Percentiles rank a stretch among this genome's conserved stretches.
phyloP scores from a whole-genome alignment of 2,329 filamentous ascomycete genomes.

The Fusarium newnesense region DNA sequence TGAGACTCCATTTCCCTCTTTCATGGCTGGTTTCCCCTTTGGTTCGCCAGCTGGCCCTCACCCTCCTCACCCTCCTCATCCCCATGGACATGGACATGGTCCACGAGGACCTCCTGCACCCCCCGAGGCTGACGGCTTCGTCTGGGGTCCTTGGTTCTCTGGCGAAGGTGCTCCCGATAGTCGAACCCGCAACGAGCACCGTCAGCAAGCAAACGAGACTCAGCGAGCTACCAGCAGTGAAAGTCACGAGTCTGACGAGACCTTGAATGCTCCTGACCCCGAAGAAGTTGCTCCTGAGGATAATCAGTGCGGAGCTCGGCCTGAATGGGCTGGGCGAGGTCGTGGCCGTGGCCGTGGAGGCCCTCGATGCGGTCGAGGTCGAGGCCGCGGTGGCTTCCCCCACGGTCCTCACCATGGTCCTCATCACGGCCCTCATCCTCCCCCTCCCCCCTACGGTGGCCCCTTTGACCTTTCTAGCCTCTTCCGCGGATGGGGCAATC shows the following conservation, averaged over 20 bases:
- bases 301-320: slow-evolving; percentile 37
- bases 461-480: slow-evolving; percentile 54
- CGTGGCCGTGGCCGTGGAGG: slow-evolving; percentile 38
- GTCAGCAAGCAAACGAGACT: slow-evolving; percentile 28
- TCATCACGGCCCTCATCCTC: slow-evolving; percentile 35
- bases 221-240: slow-evolving; percentile 42
- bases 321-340: slow-evolving; percentile 37
- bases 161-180: slow-evolving; percentile 41
- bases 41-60: slow-evolving; percentile 26
- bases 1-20: slow-evolving; percentile 37
- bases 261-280: slow-evolving; percentile 47
- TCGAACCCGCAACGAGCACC: slow-evolving; percentile 28
- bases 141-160: slow-evolving; percentile 40
- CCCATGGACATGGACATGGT: slow-evolving; percentile 6
- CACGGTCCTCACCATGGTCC: slow-evolving; percentile 27
- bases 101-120: slow-evolving; percentile 35
- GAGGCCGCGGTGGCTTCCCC: slow-evolving; percentile 36
- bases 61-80: slow-evolving; percentile 19
- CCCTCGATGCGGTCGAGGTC: slow-evolving; percentile 33
- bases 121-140: slow-evolving; percentile 38
- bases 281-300: slow-evolving; percentile 49
- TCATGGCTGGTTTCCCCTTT: slow-evolving; percentile 51
- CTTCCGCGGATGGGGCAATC: slow-evolving; percentile 53
- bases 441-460: slow-evolving; percentile 18
- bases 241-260: slow-evolving; percentile 51